Percentiles rank a stretch among this genome's conserved stretches.
Conservation (phyloP, 2,329 filamentous ascomycete species). For the Reticulascus tulasneorum region DNA sequence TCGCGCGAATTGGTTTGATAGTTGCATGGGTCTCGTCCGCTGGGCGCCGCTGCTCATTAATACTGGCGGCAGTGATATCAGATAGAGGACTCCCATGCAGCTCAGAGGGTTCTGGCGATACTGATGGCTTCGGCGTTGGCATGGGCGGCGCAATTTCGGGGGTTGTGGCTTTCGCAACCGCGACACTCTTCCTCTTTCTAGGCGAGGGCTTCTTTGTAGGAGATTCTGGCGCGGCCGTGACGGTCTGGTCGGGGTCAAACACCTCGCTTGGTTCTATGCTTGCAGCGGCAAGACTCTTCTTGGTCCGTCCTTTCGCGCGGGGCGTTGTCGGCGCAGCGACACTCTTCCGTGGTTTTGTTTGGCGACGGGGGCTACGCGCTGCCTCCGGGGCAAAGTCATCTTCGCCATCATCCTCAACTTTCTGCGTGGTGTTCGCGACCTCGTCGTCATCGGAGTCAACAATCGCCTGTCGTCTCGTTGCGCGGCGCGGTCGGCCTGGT, state of each 20-base stretch:
- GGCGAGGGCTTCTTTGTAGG: conserved; percentile 39
- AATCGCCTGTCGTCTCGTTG: conserved; percentile 66
- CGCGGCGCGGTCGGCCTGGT: conserved; percentile 35
- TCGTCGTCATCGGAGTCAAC: conserved; percentile 77
- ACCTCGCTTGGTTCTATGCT: conserved; percentile 31
- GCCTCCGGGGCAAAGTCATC: conserved; percentile 79
- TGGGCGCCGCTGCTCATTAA: conserved; percentile 57
- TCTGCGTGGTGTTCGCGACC: conserved; percentile 46
- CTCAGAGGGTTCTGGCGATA: conserved; percentile 52
- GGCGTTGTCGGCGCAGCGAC: conserved; percentile 31
- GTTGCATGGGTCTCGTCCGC: conserved; percentile 44
- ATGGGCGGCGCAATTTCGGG: conserved; percentile 30
- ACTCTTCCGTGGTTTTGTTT: conserved; percentile 37
- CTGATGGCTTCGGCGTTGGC: conserved; percentile 50
- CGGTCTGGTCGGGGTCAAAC: conserved; percentile 28
- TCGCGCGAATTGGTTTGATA: conserved; percentile 68
- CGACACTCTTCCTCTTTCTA: conserved; percentile 62
- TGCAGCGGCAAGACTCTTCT: conserved; percentile 36
- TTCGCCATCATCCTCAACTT: conserved; percentile 58
- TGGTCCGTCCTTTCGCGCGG: conserved; percentile 33
- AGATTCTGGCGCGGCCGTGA: conserved; percentile 22
- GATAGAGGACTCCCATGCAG: conserved; percentile 56
- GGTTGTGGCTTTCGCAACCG: conserved; percentile 32
- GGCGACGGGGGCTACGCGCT: conserved; percentile 51
- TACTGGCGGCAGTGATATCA: conserved; percentile 66